Evolutionary conservation across 345 rosid genomes (phyloP).

Genomic region (Brassica cretica): DNA sequence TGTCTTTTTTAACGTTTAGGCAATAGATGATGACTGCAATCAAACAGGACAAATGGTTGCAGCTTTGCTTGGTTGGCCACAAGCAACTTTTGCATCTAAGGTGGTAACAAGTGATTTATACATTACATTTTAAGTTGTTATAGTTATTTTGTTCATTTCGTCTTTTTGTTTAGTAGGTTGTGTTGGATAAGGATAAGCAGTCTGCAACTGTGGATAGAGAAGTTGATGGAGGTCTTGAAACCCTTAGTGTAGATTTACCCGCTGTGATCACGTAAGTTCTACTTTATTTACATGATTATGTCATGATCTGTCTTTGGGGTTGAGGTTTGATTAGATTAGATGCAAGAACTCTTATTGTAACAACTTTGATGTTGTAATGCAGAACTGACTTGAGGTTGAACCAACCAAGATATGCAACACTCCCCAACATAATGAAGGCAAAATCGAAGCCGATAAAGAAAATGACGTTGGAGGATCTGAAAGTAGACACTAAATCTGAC

Average conservation of each 20-base stretch:
- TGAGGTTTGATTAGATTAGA: neutral
- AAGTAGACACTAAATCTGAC: slow-evolving; percentile 45
- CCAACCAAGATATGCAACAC: slow-evolving; percentile 93
- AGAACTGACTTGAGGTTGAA: slow-evolving; percentile 90
- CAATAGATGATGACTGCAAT: slow-evolving; percentile 97
- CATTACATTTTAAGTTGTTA: neutral
- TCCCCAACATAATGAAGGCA: slow-evolving; percentile 95
- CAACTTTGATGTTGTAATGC: slow-evolving; percentile 32
- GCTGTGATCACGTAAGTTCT: slow-evolving; percentile 79
- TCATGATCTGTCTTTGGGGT: neutral
- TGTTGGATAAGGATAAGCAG: slow-evolving; percentile 69
- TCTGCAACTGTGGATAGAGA: slow-evolving; percentile 84
- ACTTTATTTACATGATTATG: neutral
- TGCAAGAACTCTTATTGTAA: neutral
- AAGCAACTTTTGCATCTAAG: slow-evolving; percentile 95
- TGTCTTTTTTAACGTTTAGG: slow-evolving; percentile 41
- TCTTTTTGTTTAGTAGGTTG: slow-evolving; percentile 60
- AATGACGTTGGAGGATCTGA: slow-evolving; percentile 61
- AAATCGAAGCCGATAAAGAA: slow-evolving; percentile 82
- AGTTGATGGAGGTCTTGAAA: slow-evolving; percentile 96
- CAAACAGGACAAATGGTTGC: slow-evolving; percentile 99
- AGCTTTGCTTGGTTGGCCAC: slow-evolving; percentile 92
- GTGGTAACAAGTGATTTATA: slow-evolving; percentile 53
- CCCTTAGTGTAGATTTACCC: slow-evolving; percentile 69
- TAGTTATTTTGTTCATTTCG: neutral